Evolutionary conservation across 2,329 filamentous ascomycete genomes (phyloP).

Genomic region (Fusarium sp.): DNA sequence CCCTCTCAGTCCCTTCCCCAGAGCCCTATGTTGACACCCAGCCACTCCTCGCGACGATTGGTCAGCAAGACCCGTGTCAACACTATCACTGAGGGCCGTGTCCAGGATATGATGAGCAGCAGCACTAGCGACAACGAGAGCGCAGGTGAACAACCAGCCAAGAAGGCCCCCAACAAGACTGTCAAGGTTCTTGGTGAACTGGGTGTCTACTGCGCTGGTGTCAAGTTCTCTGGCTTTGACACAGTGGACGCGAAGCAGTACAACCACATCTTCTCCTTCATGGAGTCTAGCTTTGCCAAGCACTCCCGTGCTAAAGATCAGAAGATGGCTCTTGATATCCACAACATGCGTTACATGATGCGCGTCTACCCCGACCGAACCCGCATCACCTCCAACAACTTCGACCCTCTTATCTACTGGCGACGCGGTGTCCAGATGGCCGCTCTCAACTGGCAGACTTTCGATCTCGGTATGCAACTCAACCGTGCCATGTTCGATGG

Average conservation of each 20-base stretch:
- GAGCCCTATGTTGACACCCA: constrained; percentile 65
- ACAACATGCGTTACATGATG: constrained; percentile 93
- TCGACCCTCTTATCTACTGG: constrained; percentile 94
- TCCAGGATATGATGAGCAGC: constrained; percentile 67
- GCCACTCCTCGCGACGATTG: constrained; percentile 62
- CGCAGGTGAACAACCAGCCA: constrained; percentile 67
- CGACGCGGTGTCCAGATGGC: constrained; percentile 97
- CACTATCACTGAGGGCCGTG: constrained; percentile 68
- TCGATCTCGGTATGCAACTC: constrained; percentile 93
- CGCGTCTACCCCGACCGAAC: constrained; percentile 90
- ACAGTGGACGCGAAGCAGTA: constrained; percentile 82
- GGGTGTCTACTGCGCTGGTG: constrained; percentile 78
- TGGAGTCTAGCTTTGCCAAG: constrained; percentile 87
- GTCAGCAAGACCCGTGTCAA: constrained; percentile 65
- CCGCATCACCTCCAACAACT: constrained; percentile 90
- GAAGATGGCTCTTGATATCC: constrained; percentile 83
- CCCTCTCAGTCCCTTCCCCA: constrained; percentile 64
- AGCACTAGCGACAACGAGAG: constrained; percentile 86
- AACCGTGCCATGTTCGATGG: constrained; percentile 98
- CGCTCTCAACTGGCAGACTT: constrained; percentile 98
- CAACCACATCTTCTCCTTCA: constrained; percentile 97
- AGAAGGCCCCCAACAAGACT: constrained; percentile 84
- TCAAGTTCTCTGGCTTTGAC: constrained; percentile 88
- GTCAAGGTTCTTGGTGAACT: constrained; percentile 84
- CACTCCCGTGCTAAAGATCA: constrained; percentile 80